A percentile compares a stretch with the other conserved stretches of the same genome.
Conservation (phyloP, 306 rosid species). For the Dalbergia cultrata region DNA sequence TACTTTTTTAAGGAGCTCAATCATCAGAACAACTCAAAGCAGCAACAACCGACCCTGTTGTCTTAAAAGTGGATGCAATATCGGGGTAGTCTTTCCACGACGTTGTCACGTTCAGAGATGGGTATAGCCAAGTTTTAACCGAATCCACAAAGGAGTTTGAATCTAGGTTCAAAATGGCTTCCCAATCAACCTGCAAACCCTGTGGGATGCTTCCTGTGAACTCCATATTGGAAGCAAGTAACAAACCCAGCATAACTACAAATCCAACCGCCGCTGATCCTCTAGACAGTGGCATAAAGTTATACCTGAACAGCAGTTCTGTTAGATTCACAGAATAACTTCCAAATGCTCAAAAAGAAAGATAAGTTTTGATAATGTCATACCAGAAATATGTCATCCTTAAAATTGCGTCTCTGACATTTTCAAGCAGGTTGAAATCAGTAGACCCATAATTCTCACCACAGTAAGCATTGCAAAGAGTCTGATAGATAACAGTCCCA, state of each 20-base stretch:
- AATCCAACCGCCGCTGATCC: conserved; percentile 94
- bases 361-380: conserved; percentile 30
- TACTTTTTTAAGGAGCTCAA: conserved; percentile 48
- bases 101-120: conserved; percentile 81
- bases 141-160: conserved; percentile 78
- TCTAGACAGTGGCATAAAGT: conserved; percentile 97
- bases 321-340: conserved; percentile 29
- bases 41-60: conserved; percentile 90
- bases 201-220: conserved; percentile 86
- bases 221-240: conserved; percentile 97
- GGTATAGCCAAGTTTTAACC: conserved; percentile 86
- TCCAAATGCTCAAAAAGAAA: conserved; percentile 37
- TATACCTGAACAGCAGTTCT: conserved; percentile 71
- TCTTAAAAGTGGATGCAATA: conserved; percentile 70
- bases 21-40: conserved; percentile 81
- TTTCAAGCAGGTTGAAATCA: conserved; percentile 76
- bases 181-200: conserved; percentile 96
- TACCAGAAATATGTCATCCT: conserved; percentile 99
- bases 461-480: conserved; percentile 83
- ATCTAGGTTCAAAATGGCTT: conserved; percentile 79
- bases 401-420: conserved; percentile 89
- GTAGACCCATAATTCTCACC: conserved; percentile 90
- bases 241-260: conserved; percentile 81
- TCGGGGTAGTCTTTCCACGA: conserved; percentile 96
- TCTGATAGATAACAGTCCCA: conserved; percentile 58